phyloP scores from a whole-genome alignment of 2,329 filamentous ascomycete genomes.

The Huntiella decipiens region DNA sequence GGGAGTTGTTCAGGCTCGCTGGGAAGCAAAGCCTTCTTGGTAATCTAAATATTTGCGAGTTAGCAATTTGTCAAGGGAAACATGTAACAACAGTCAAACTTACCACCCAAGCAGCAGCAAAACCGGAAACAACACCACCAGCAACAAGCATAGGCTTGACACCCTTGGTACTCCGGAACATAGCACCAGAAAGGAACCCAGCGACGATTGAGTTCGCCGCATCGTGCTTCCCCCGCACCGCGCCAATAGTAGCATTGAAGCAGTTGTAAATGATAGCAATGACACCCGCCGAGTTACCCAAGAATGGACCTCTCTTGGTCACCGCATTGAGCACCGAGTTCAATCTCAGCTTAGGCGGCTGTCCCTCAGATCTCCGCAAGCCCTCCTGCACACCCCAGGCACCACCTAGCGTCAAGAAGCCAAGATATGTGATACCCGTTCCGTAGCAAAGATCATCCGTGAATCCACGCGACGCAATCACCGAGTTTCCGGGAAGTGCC shows the following conservation, averaged over 20 bases:
- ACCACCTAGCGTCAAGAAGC: slow-evolving; percentile 71
- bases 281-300: slow-evolving; percentile 90
- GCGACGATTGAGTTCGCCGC: slow-evolving; percentile 73
- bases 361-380: slow-evolving; percentile 53
- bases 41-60: slow-evolving; percentile 9
- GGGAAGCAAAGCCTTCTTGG: slow-evolving; percentile 11
- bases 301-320: slow-evolving; percentile 77
- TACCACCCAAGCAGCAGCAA: slow-evolving; percentile 84
- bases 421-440: slow-evolving; percentile 80
- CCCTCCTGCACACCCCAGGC: slow-evolving; percentile 87
- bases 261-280: slow-evolving; percentile 94
- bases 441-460: slow-evolving; percentile 97
- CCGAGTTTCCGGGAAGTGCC: slow-evolving; percentile 67
- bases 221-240: slow-evolving; percentile 70
- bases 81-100: slow-evolving; percentile 21
- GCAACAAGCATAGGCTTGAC: slow-evolving; percentile 87
- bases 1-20: slow-evolving; percentile 7
- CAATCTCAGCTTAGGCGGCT: slow-evolving; percentile 74
- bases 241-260: slow-evolving; percentile 67
- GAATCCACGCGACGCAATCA: slow-evolving; percentile 87
- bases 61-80: neutral
- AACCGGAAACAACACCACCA: slow-evolving; percentile 66
- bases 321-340: slow-evolving; percentile 92
- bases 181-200: slow-evolving; percentile 70
- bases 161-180: slow-evolving; percentile 93